A percentile compares a stretch with the other conserved stretches of the same genome.
Evolutionary conservation across 192 early-diverging fungal genomes (phyloP).

Genomic region (Podila clonocystis): DNA sequence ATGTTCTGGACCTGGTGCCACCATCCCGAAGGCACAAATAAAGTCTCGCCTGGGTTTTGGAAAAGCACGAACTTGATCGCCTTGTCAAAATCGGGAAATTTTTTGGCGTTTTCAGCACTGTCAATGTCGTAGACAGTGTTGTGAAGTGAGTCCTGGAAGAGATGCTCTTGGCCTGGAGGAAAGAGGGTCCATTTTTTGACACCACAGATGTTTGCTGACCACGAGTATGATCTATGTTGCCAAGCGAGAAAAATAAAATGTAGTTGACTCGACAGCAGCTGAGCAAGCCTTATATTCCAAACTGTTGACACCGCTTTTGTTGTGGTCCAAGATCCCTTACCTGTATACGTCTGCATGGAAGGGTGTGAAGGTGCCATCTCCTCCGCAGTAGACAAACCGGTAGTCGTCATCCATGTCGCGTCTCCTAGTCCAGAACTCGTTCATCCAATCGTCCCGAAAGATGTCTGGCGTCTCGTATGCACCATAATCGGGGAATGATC

Average conservation of each 20-base stretch:
- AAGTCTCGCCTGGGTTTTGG: slow-evolving; percentile 70
- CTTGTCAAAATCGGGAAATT: slow-evolving; percentile 61
- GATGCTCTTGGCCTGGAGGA: slow-evolving; percentile 68
- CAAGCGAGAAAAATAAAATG: background rate
- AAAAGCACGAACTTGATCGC: slow-evolving; percentile 60
- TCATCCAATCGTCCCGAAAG: slow-evolving; percentile 78
- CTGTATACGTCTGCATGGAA: slow-evolving; percentile 82
- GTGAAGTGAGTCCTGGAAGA: slow-evolving; percentile 64
- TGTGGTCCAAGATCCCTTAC: slow-evolving; percentile 9
- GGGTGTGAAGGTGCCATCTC: slow-evolving; percentile 75
- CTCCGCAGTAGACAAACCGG: slow-evolving; percentile 78
- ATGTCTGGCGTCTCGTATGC: slow-evolving; percentile 58
- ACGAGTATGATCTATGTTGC: slow-evolving; percentile 69
- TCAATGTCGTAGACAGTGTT: slow-evolving; percentile 69
- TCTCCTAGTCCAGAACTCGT: slow-evolving; percentile 63
- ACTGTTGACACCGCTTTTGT: no score
- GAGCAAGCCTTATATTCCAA: no score
- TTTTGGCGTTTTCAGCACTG: slow-evolving; percentile 50
- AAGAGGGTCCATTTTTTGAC: slow-evolving; percentile 77
- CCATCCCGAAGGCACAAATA: slow-evolving; percentile 82
- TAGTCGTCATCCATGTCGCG: slow-evolving; percentile 68
- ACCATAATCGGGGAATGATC: slow-evolving; percentile 47
- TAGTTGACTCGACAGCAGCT: background rate
- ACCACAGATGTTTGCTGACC: slow-evolving; percentile 81
- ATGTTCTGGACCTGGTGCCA: slow-evolving; percentile 79